A percentile compares a stretch with the other conserved stretches of the same genome.
phyloP scores from a whole-genome alignment of 805 yeast species.

The Candida sithepensis region DNA sequence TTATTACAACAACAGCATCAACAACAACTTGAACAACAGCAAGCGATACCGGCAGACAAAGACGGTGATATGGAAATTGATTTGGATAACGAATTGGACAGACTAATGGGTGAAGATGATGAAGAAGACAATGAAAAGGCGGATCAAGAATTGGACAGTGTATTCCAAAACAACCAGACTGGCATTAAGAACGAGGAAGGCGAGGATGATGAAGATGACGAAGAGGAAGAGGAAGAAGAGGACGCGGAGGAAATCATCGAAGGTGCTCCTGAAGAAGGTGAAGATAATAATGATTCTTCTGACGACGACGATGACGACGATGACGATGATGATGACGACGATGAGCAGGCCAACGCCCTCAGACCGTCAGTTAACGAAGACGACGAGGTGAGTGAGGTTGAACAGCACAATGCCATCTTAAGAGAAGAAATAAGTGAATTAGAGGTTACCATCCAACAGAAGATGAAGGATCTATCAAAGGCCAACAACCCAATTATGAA shows the following conservation, averaged over 20 bases:
- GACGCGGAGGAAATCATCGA: conserved; percentile 45
- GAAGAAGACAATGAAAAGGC: background rate
- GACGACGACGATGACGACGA: conserved; percentile 47
- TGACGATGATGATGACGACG: conserved; percentile 41
- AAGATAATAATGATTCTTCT: conserved; percentile 44
- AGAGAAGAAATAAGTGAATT: conserved; percentile 84
- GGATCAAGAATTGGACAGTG: conserved; percentile 19
- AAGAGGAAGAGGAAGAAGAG: conserved; percentile 41
- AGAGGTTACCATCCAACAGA: conserved; percentile 70
- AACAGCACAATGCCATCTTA: conserved; percentile 67
- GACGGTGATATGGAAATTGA: conserved; percentile 35
- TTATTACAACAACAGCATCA: background rate
- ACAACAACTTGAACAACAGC: background rate
- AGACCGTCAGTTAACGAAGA: conserved; percentile 17
- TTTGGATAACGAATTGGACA: conserved; percentile 25
- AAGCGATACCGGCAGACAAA: conserved; percentile 14
- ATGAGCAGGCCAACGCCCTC: conserved; percentile 41
- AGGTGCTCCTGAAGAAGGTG: conserved; percentile 38
- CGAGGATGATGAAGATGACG: conserved; percentile 38
- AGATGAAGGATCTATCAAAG: conserved; percentile 65
- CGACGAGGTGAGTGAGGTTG: conserved; percentile 45
- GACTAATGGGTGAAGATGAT: conserved; percentile 18
- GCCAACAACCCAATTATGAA: conserved; percentile 83
- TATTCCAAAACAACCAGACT: conserved; percentile 20
- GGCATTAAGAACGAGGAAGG: conserved; percentile 40